phyloP scores from a whole-genome alignment of 78 protist species.

The Dictyostelium discoideum region DNA sequence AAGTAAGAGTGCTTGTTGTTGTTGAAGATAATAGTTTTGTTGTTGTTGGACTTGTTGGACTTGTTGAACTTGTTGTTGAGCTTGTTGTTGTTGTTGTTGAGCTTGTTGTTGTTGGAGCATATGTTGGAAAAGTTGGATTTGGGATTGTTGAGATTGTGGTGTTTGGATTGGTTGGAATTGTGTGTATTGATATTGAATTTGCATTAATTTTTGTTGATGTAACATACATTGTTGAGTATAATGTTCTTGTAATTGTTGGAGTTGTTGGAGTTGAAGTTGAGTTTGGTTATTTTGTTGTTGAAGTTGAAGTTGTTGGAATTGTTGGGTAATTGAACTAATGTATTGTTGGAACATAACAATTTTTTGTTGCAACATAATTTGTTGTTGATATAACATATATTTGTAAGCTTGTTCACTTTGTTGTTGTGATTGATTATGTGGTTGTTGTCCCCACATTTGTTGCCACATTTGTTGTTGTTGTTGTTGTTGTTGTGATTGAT shows the following conservation, averaged over 20 bases:
- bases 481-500: conserved; percentile 20
- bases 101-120: conserved; percentile 18
- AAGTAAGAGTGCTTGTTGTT: not conserved
- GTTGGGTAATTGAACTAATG: not conserved
- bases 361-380: conserved; percentile 1
- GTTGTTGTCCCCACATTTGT: conserved; percentile 18
- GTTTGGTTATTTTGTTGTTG: not conserved
- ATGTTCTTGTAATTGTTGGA: not conserved
- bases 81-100: conserved; percentile 23
- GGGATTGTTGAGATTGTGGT: conserved; percentile 38
- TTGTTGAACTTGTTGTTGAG: not conserved
- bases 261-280: conserved; percentile 28
- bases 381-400: conserved; percentile 33
- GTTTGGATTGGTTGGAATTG: conserved; percentile 49
- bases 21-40: not conserved
- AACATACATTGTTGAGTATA: not conserved
- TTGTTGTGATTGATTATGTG: not conserved
- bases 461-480: not conserved
- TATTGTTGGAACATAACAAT: not conserved
- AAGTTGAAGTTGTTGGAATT: conserved; percentile 42
- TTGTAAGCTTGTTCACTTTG: conserved; percentile 3
- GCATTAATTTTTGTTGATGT: conserved; percentile 10
- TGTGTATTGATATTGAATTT: conserved; percentile 8
- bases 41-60: not conserved
- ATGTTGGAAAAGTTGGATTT: conserved; percentile 19